phyloP scores from a whole-genome alignment of 129 eudicot genomes.

The Tagetes patula region DNA sequence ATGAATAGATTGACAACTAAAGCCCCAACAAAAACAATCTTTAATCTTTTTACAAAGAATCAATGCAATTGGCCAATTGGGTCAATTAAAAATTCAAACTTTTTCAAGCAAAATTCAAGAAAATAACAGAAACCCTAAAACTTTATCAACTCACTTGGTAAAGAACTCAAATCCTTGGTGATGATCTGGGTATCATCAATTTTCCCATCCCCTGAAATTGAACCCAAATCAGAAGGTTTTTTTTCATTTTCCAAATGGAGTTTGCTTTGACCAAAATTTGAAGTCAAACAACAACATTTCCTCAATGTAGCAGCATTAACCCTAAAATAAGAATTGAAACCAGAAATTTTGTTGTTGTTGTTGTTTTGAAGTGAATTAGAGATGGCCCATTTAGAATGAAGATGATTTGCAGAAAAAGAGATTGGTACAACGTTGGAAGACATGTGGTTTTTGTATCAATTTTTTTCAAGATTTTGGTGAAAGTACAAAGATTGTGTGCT shows the following conservation, averaged over 20 bases:
- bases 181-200: constrained; percentile 39
- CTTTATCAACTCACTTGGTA: constrained; percentile 57
- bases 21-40: background rate
- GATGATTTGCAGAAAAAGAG: constrained; percentile 34
- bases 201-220: constrained; percentile 25
- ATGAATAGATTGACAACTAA: background rate
- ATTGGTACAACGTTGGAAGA: constrained; percentile 53
- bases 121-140: constrained; percentile 1
- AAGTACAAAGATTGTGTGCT: constrained; percentile 11
- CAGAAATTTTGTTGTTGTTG: constrained; percentile 23
- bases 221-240: constrained; percentile 40
- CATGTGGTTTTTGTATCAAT: constrained; percentile 39
- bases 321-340: constrained; percentile 16
- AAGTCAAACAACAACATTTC: constrained; percentile 52
- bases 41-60: no score
- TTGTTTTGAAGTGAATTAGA: constrained; percentile 29
- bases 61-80: background rate
- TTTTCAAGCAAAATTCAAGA: constrained; percentile 6
- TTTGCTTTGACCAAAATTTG: constrained; percentile 38
- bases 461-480: constrained; percentile 4
- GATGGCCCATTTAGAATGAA: constrained; percentile 40
- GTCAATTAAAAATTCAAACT: background rate
- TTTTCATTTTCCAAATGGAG: constrained; percentile 60
- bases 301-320: constrained; percentile 15
- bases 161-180: constrained; percentile 62